Conservation (phyloP, 208 protist species). For the Leishmania aethiopica region DNA sequence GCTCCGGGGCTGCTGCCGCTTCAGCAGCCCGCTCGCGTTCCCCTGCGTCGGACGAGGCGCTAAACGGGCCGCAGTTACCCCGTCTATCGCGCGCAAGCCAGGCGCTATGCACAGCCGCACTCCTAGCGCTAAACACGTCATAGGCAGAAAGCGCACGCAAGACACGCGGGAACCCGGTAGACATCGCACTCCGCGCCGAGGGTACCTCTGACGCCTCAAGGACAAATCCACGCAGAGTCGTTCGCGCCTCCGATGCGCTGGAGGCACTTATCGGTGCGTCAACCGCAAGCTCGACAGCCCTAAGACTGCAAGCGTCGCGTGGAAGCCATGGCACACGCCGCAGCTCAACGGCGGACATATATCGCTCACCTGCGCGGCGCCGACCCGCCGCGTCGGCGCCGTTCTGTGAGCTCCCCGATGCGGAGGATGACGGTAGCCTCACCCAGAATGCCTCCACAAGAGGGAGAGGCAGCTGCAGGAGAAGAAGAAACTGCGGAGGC, state of each 20-base stretch:
- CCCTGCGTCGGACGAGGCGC: neutral
- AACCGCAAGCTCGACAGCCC: neutral
- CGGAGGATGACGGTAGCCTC: slow-evolving; percentile 13
- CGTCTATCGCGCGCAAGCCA: neutral
- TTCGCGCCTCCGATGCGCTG: too few species aligned
- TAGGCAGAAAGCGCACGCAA: slow-evolving; percentile 13
- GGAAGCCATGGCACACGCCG: slow-evolving; percentile 7
- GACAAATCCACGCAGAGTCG: slow-evolving; percentile 18
- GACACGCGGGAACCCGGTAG: slow-evolving; percentile 9
- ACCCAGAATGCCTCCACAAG: slow-evolving; percentile 34
- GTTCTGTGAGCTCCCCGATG: neutral
- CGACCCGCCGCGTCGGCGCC: neutral
- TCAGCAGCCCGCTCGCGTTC: neutral
- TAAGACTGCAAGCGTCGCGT: neutral
- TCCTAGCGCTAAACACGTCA: slow-evolving; percentile 5
- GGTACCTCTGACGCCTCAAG: neutral
- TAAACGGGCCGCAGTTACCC: neutral
- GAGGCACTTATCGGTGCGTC: neutral
- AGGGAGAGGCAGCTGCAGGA: slow-evolving; percentile 23
- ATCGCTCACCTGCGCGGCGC: neutral
- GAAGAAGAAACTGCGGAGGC: slow-evolving; percentile 1
- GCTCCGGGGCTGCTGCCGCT: too few species aligned
- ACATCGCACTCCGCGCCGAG: neutral
- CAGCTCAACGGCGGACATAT: neutral
- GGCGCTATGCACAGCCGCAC: neutral